Evolutionary conservation across 768 basidiomycete species (phyloP).

Genomic region (Thelephora aurantiotincta): DNA sequence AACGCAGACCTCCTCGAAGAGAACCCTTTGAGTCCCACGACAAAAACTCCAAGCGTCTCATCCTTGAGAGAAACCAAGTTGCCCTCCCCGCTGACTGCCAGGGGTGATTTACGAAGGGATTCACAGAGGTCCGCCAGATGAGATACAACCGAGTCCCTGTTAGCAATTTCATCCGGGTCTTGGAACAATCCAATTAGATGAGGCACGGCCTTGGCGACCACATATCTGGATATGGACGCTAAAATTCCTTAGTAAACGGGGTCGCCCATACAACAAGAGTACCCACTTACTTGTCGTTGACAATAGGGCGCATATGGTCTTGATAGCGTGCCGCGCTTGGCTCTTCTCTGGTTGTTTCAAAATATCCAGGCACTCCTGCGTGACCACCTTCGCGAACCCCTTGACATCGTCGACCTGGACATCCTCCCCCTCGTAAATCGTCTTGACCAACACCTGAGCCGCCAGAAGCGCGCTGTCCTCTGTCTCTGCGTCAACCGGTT

Average conservation of each 20-base stretch:
- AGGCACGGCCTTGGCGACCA: slow-evolving; percentile 52
- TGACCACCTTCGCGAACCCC: slow-evolving; percentile 59
- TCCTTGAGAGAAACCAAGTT: slow-evolving; percentile 56
- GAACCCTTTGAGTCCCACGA: slow-evolving; percentile 38
- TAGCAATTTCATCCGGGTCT: slow-evolving; percentile 52
- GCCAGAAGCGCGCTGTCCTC: slow-evolving; percentile 64
- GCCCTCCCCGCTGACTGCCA: slow-evolving; percentile 12
- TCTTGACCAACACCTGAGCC: slow-evolving; percentile 56
- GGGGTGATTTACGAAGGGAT: slow-evolving; percentile 32
- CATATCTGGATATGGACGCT: slow-evolving; percentile 62
- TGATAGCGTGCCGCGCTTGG: slow-evolving; percentile 79
- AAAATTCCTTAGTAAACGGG: not conserved
- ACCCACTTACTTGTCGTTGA: slow-evolving; percentile 56
- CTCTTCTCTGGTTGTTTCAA: slow-evolving; percentile 88
- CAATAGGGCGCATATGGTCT: slow-evolving; percentile 66
- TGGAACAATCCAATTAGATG: slow-evolving; percentile 69
- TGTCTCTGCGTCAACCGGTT: slow-evolving; percentile 69
- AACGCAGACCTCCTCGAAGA: slow-evolving; percentile 46
- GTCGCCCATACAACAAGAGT: slow-evolving; percentile 1
- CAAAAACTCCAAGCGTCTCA: slow-evolving; percentile 51
- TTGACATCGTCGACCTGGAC: slow-evolving; percentile 17
- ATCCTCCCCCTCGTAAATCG: slow-evolving; percentile 36
- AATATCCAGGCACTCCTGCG: slow-evolving; percentile 66
- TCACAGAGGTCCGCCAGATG: slow-evolving; percentile 54
- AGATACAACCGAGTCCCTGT: slow-evolving; percentile 50